Conservation (phyloP, 2,329 filamentous ascomycete species). For the Clarireedia paspali region DNA sequence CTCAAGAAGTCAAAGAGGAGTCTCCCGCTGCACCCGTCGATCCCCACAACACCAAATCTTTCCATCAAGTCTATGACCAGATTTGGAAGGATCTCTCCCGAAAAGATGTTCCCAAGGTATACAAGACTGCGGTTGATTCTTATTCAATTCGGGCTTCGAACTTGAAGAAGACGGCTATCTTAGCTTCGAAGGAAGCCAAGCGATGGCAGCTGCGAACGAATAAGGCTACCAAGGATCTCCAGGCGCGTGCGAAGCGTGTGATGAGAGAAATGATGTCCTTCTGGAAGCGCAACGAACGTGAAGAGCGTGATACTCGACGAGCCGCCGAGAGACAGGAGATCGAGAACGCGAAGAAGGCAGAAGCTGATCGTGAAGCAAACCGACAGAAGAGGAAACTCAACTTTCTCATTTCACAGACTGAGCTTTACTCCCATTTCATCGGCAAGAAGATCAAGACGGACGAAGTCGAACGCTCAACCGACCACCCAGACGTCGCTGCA, state of each 20-base stretch:
- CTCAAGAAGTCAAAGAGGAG: slow-evolving; percentile 37
- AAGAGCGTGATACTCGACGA: slow-evolving; percentile 90
- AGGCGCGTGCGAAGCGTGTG: slow-evolving; percentile 90
- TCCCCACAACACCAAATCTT: slow-evolving; percentile 77
- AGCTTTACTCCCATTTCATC: slow-evolving; percentile 98
- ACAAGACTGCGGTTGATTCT: slow-evolving; percentile 78
- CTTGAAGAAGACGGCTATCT: slow-evolving; percentile 90
- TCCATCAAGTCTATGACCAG: slow-evolving; percentile 94
- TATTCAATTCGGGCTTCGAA: slow-evolving; percentile 88
- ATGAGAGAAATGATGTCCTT: slow-evolving; percentile 99
- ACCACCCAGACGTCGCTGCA: slow-evolving; percentile 63
- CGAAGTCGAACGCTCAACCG: slow-evolving; percentile 84
- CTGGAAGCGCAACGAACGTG: slow-evolving; percentile 98
- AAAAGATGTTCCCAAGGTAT: slow-evolving; percentile 90
- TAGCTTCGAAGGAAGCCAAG: slow-evolving; percentile 94
- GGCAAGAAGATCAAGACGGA: slow-evolving; percentile 98
- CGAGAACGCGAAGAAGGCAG: slow-evolving; percentile 91
- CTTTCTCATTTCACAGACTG: slow-evolving; percentile 97
- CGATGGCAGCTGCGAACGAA: slow-evolving; percentile 97
- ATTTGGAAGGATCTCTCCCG: slow-evolving; percentile 93
- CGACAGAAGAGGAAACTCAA: slow-evolving; percentile 98
- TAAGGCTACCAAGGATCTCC: slow-evolving; percentile 96
- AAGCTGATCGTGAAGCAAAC: slow-evolving; percentile 95
- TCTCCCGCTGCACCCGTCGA: slow-evolving; percentile 29
- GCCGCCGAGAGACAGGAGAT: slow-evolving; percentile 92